These are phyloP conservation scores for Kuraishia piskuri DNA, from an alignment of 805 yeast genomes.

Conservation along the genomic window DNA sequence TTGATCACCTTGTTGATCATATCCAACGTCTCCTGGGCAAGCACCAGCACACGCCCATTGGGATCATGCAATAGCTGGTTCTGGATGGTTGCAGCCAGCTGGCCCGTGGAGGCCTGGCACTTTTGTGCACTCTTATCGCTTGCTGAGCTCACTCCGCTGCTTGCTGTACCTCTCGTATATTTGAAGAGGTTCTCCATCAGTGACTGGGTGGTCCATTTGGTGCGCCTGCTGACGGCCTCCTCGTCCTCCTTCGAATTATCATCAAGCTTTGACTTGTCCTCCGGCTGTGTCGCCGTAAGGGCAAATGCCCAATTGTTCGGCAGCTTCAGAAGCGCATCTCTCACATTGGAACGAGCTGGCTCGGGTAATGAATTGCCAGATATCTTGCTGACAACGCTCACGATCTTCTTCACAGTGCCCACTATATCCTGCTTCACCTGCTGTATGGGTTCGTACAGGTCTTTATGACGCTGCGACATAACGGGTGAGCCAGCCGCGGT, in stretches of 20 bases:
- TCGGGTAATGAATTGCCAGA: slow-evolving; percentile 71
- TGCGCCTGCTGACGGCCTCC: slow-evolving; percentile 2
- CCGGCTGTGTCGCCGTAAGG: slow-evolving; percentile 7
- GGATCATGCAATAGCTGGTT: slow-evolving; percentile 26
- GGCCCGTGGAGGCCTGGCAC: slow-evolving; percentile 14
- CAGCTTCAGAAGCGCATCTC: slow-evolving; percentile 66
- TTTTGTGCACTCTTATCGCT: background rate
- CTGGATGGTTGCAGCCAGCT: slow-evolving; percentile 13
- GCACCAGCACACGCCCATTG: slow-evolving; percentile 65
- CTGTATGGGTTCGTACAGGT: slow-evolving; percentile 18
- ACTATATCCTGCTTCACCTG: slow-evolving; percentile 75
- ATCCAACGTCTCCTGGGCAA: slow-evolving; percentile 85
- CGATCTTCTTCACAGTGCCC: slow-evolving; percentile 82
- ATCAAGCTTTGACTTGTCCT: slow-evolving; percentile 16
- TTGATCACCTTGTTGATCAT: slow-evolving; percentile 77
- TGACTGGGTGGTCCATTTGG: slow-evolving; percentile 12
- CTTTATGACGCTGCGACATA: slow-evolving; percentile 1
- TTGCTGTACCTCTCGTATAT: slow-evolving; percentile 11
- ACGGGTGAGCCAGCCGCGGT: background rate
- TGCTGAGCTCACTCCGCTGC: background rate
- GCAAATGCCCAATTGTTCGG: slow-evolving; percentile 63
- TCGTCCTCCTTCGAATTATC: slow-evolving; percentile 4
- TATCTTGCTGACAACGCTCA: slow-evolving; percentile 76
- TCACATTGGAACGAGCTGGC: slow-evolving; percentile 70
- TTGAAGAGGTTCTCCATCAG: slow-evolving; percentile 19